These are phyloP conservation scores for Moniliophthora roreri DNA, from an alignment of 1,284 basidiomycete genomes.

Conservation along the genomic window DNA sequence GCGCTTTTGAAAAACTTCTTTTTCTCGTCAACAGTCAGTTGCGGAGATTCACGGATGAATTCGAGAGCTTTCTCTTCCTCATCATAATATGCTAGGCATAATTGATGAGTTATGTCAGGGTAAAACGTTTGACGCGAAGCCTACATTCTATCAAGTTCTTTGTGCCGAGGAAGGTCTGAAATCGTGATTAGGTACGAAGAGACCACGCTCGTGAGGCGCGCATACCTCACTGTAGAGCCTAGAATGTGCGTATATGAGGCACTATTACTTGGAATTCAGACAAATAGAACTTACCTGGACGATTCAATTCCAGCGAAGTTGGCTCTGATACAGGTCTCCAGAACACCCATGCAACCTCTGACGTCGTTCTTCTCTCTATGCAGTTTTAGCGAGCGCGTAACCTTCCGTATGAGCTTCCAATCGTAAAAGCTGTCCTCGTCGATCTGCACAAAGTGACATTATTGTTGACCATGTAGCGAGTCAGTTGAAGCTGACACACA, in stretches of 20 bases:
- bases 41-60: slow-evolving; percentile 72
- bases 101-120: slow-evolving; percentile 6
- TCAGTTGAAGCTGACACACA: background rate
- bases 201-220: background rate
- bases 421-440: slow-evolving; percentile 91
- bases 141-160: slow-evolving; percentile 84
- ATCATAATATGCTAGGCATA: slow-evolving; percentile 67
- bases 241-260: too few species aligned
- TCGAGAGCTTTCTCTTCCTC: slow-evolving; percentile 77
- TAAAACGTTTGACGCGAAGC: slow-evolving; percentile 19
- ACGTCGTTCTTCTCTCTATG: slow-evolving; percentile 75
- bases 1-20: slow-evolving; percentile 88
- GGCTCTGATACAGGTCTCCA: slow-evolving; percentile 89
- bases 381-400: slow-evolving; percentile 62
- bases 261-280: too few species aligned
- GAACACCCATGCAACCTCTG: slow-evolving; percentile 83
- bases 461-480: background rate
- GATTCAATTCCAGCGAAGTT: slow-evolving; percentile 98
- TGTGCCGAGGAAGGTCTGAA: slow-evolving; percentile 84
- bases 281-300: slow-evolving; percentile 53
- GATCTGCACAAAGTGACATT: slow-evolving; percentile 21
- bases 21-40: slow-evolving; percentile 87
- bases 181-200: slow-evolving; percentile 15
- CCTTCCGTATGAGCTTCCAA: slow-evolving; percentile 80
- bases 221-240: slow-evolving; percentile 88